Evolutionary conservation across 2,329 filamentous ascomycete species (phyloP).

Genomic region (Corinectria fuckeliana): DNA sequence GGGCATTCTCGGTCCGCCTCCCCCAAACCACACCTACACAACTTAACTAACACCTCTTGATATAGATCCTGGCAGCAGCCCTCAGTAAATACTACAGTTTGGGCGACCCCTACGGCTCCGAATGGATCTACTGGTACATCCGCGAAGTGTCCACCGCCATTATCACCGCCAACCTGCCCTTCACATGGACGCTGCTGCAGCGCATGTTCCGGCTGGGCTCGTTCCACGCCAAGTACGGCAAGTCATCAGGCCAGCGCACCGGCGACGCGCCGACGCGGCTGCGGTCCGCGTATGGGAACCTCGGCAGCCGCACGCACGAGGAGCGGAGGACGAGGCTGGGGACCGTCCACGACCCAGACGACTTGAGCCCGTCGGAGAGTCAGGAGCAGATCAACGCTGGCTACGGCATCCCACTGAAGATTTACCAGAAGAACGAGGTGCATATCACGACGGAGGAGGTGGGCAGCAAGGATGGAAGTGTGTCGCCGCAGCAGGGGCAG

Average conservation of each 20-base stretch:
- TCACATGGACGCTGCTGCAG: constrained; percentile 52
- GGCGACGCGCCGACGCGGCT: constrained; percentile 31
- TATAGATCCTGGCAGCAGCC: constrained; percentile 32
- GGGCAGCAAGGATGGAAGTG: not conserved
- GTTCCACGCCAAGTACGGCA: constrained; percentile 37
- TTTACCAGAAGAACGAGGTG: constrained; percentile 47
- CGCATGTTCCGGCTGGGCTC: constrained; percentile 43
- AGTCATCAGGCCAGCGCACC: constrained; percentile 34
- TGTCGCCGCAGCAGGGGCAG: constrained; percentile 5
- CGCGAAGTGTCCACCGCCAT: constrained; percentile 54
- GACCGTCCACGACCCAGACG: constrained; percentile 23
- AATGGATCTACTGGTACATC: constrained; percentile 54
- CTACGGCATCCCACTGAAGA: constrained; percentile 43
- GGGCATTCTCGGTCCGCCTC: constrained; percentile 50
- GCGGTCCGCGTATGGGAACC: constrained; percentile 33
- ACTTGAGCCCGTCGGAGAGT: constrained; percentile 40
- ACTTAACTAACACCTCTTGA: not conserved
- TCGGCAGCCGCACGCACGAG: constrained; percentile 31
- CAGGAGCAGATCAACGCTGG: constrained; percentile 47
- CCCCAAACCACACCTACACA: not conserved
- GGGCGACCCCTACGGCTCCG: constrained; percentile 44
- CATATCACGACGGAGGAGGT: constrained; percentile 34
- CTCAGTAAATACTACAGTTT: constrained; percentile 52
- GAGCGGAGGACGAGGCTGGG: constrained; percentile 13
- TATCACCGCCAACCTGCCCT: constrained; percentile 51